Conservation (phyloP, 1,139 yeast genomes). For the Protomyces macrosporus region DNA sequence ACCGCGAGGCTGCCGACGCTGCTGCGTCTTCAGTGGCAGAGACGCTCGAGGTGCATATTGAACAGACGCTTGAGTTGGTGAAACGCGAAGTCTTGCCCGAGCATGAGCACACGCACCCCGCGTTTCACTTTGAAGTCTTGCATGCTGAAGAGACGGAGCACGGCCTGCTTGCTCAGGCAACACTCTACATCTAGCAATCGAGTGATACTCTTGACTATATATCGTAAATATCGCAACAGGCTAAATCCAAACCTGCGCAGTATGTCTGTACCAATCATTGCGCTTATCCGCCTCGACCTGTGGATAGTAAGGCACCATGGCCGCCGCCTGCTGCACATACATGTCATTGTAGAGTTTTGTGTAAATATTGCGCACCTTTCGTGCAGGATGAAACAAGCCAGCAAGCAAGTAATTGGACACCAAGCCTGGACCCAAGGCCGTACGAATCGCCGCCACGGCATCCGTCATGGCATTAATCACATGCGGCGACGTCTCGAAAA, state of each 20-base stretch:
- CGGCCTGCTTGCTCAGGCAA: too few species aligned
- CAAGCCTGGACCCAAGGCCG: conserved; percentile 70
- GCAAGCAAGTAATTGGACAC: conserved; percentile 57
- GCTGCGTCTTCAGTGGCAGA: too few species aligned
- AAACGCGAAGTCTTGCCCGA: too few species aligned
- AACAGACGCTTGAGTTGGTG: too few species aligned
- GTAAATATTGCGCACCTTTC: conserved; percentile 74
- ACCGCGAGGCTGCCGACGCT: too few species aligned
- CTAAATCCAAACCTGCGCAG: conserved; percentile 19
- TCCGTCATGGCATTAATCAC: conserved; percentile 79
- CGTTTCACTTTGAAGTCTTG: too few species aligned
- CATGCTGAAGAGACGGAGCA: too few species aligned
- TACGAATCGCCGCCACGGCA: conserved; percentile 68
- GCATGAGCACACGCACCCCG: too few species aligned
- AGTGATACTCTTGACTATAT: too few species aligned
- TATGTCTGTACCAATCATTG: conserved; percentile 14
- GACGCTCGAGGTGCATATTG: too few species aligned
- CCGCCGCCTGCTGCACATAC: conserved; percentile 67
- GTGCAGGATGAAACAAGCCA: conserved; percentile 78
- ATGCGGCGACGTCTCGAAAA: conserved; percentile 54
- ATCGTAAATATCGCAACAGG: too few species aligned
- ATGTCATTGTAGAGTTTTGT: conserved; percentile 80
- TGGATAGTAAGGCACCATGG: conserved; percentile 82
- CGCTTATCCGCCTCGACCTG: conserved; percentile 42
- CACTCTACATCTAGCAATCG: too few species aligned